These are phyloP conservation scores for Vickermania spadyakhi DNA, from an alignment of 208 protist genomes.

Conservation along the genomic window DNA sequence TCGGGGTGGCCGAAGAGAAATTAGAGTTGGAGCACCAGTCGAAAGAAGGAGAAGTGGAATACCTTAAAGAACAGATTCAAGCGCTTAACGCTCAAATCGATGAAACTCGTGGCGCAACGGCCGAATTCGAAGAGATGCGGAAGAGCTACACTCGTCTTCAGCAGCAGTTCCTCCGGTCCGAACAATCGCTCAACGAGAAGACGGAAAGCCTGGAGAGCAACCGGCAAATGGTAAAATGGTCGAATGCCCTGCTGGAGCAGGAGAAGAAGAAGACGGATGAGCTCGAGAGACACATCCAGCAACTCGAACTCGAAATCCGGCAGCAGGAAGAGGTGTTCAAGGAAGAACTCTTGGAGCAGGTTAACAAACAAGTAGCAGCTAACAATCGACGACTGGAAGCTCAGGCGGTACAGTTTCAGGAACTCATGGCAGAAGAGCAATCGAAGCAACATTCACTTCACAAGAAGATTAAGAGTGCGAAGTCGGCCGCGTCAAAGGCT, in stretches of 20 bases:
- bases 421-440: slow-evolving; percentile 71
- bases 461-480: slow-evolving; percentile 84
- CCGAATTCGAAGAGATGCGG: slow-evolving; percentile 65
- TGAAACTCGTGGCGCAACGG: slow-evolving; percentile 46
- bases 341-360: slow-evolving; percentile 58
- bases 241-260: slow-evolving; percentile 67
- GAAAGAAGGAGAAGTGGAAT: slow-evolving; percentile 76
- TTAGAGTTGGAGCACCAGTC: slow-evolving; percentile 42
- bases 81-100: slow-evolving; percentile 48
- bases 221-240: slow-evolving; percentile 85
- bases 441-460: slow-evolving; percentile 64
- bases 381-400: slow-evolving; percentile 81
- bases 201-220: slow-evolving; percentile 69
- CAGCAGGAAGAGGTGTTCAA: slow-evolving; percentile 62
- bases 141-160: slow-evolving; percentile 77
- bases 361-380: slow-evolving; percentile 62
- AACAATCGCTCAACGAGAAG: slow-evolving; percentile 63
- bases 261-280: slow-evolving; percentile 84
- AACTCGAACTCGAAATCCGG: slow-evolving; percentile 74
- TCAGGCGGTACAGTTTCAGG: slow-evolving; percentile 71
- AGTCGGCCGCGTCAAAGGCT: slow-evolving; percentile 62
- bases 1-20: slow-evolving; percentile 40
- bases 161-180: slow-evolving; percentile 65
- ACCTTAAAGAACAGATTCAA: slow-evolving; percentile 45
- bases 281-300: slow-evolving; percentile 53